Base-by-base conservation (phyloP, 495 filamentous ascomycete species). In the Talaromyces thailandensis region DNA sequence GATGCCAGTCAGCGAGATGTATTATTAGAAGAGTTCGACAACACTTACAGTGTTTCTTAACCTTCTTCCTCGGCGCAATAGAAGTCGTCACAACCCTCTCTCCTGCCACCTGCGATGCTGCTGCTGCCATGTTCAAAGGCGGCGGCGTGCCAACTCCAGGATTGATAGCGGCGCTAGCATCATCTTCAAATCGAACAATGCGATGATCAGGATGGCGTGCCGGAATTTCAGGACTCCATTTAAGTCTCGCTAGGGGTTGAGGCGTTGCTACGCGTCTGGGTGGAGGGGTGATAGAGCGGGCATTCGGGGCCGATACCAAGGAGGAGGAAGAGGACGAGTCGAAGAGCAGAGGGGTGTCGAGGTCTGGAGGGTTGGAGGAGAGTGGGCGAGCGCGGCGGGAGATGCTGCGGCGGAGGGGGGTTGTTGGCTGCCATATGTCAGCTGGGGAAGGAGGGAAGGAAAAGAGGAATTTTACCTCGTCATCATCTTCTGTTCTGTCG, bases 361-460 rank as follows among this genome's bases (percentile, higher is more conserved):
- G 59, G 16, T 61, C 59, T 31, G 59, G 59, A 11, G 59, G 59
- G 18, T 61, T 61, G 37, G 59, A 61, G 14, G 59, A 61, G 0
- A 61, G 43, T 3, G 59, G 59, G n/a, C 59, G 59, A 23, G 59
- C 59, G 8, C 59, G 40, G 26, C 43, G 24, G 21, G 59, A 61
- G 40, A 61, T 35, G 45, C 23, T 51, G 37, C 59, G 40, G n/a
- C 23, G 59, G 21, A 52, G 21, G 9, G 59, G 26, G 6, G 43
- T 6, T 31, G 16, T 28, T 18, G 23, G 2, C 43, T 51, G 6
- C 24, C 16, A 11, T 12, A 7, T 18, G 28, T 31, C 18, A 57
- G 55, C 2, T 52, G 9, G 48, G 48, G 18, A 55, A 21, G n/a
- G 24, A 16, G 0, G 23, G 51, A 23, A 55, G 12, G 51, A 28